These are phyloP conservation scores for Tulasnella sp. DNA, from an alignment of 768 basidiomycete genomes.

Conservation along the genomic window DNA sequence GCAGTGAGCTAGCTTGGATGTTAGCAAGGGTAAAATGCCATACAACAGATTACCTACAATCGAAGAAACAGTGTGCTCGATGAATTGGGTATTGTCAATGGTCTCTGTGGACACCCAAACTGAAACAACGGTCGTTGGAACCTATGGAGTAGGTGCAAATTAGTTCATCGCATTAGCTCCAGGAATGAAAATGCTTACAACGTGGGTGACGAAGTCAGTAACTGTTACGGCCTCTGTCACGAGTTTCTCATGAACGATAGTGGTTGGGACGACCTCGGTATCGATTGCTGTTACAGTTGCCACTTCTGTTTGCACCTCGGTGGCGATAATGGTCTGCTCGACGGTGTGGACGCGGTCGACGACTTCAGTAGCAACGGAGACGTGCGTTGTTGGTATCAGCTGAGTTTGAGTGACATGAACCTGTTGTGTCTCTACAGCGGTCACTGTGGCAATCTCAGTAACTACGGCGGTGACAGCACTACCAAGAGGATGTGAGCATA, in stretches of 20 bases:
- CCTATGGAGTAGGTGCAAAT: too few relatives aligned
- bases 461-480: too few relatives aligned
- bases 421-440: neutral
- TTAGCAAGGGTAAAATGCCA: slow-evolving; percentile 21
- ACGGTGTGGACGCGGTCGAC: slow-evolving; percentile 41
- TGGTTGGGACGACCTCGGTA: slow-evolving; percentile 40
- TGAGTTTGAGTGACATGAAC: slow-evolving; percentile 4
- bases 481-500: too few relatives aligned
- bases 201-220: slow-evolving; percentile 28
- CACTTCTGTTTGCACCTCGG: slow-evolving; percentile 29
- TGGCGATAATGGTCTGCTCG: slow-evolving; percentile 50
- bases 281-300: slow-evolving; percentile 38
- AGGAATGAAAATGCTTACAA: too few relatives aligned
- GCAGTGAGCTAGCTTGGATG: slow-evolving; percentile 17
- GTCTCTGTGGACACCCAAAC: slow-evolving; percentile 44
- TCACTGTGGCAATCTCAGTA: too few relatives aligned
- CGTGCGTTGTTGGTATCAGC: slow-evolving; percentile 47
- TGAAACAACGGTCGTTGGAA: slow-evolving; percentile 47
- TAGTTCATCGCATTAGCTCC: too few relatives aligned
- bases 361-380: slow-evolving; percentile 54
- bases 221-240: too few relatives aligned
- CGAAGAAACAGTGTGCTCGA: slow-evolving; percentile 1
- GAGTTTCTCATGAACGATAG: too few relatives aligned
- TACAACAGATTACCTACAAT: slow-evolving; percentile 11
- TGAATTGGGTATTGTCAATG: slow-evolving; percentile 39